These are phyloP conservation scores for Cladophialophora yegresii DNA, from an alignment of 2,329 filamentous ascomycete genomes.

Conservation along the genomic window DNA sequence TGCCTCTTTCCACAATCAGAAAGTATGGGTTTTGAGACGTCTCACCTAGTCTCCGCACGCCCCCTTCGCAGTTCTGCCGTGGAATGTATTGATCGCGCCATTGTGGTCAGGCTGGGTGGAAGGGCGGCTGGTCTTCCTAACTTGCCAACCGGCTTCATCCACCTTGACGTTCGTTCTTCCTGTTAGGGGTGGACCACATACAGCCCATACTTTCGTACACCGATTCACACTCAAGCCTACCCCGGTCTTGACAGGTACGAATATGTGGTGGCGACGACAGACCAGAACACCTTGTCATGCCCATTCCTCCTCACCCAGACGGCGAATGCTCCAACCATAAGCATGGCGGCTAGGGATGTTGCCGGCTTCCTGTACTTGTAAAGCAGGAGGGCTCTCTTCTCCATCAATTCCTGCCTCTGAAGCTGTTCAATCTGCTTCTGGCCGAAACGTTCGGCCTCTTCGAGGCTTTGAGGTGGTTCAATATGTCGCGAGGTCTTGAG, in stretches of 20 bases:
- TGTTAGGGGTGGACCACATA: background rate
- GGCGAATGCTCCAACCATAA: constrained; percentile 68
- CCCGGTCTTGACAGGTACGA: constrained; percentile 7
- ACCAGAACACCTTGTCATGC: constrained; percentile 38
- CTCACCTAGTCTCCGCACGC: too few relatives aligned
- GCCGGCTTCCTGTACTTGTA: constrained; percentile 68
- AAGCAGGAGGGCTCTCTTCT: constrained; percentile 55
- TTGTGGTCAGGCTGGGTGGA: background rate
- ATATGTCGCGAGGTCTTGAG: constrained; percentile 74
- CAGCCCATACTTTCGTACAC: background rate
- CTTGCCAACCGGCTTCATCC: background rate
- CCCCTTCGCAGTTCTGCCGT: background rate
- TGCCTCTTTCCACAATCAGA: background rate
- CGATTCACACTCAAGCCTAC: background rate
- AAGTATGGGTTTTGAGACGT: background rate
- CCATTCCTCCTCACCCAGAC: constrained; percentile 62
- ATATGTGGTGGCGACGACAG: constrained; percentile 20
- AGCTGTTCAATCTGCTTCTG: constrained; percentile 71
- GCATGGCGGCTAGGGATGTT: constrained; percentile 62
- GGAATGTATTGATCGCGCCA: background rate
- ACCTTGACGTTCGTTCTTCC: background rate
- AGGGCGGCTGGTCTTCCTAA: background rate
- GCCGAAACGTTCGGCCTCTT: constrained; percentile 69
- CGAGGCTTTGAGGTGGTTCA: constrained; percentile 59
- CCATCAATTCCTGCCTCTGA: constrained; percentile 61